Conservation (phyloP, 768 basidiomycete species). For the Boletus subparvulus region DNA sequence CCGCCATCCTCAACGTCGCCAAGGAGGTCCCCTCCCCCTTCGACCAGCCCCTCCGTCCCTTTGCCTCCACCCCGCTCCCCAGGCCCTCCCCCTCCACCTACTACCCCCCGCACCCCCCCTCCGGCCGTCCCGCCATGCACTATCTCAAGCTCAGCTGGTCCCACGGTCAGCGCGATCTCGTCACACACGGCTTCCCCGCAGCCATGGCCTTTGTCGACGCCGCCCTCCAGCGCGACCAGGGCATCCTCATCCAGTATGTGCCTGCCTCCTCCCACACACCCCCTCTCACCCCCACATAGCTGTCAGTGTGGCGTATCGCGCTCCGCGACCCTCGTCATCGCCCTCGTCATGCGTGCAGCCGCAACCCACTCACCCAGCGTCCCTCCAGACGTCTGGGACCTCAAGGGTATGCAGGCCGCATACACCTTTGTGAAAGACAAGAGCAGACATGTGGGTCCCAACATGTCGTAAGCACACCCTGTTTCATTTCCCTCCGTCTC, state of each 20-base stretch:
- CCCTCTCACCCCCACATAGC: slow-evolving; percentile 40
- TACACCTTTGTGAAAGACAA: slow-evolving; percentile 89
- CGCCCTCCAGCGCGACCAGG: slow-evolving; percentile 71
- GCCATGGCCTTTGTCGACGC: slow-evolving; percentile 84
- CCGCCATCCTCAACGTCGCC: slow-evolving; percentile 85
- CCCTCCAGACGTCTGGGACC: slow-evolving; percentile 71
- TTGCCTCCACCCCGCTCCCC: slow-evolving; percentile 70
- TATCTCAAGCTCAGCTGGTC: slow-evolving; percentile 92
- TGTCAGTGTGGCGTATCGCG: slow-evolving; percentile 94
- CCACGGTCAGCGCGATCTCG: slow-evolving; percentile 90
- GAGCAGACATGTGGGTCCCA: slow-evolving; percentile 85
- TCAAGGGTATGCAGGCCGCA: slow-evolving; percentile 87
- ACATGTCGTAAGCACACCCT: slow-evolving; percentile 78
- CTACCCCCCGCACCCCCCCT: slow-evolving; percentile 63
- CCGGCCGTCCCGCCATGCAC: slow-evolving; percentile 75
- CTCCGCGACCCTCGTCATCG: slow-evolving; percentile 87
- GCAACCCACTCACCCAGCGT: slow-evolving; percentile 62
- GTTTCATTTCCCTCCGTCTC: slow-evolving; percentile 23
- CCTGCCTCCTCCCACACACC: slow-evolving; percentile 9
- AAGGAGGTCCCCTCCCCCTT: slow-evolving; percentile 84
- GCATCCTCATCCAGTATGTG: slow-evolving; percentile 83
- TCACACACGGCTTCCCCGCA: slow-evolving; percentile 70
- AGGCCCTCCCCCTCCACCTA: slow-evolving; percentile 49
- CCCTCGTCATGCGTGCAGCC: slow-evolving; percentile 92
- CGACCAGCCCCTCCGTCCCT: slow-evolving; percentile 60